Evolutionary conservation across 73 alveolate genomes (phyloP).

Genomic region (Breviolum minutum): DNA sequence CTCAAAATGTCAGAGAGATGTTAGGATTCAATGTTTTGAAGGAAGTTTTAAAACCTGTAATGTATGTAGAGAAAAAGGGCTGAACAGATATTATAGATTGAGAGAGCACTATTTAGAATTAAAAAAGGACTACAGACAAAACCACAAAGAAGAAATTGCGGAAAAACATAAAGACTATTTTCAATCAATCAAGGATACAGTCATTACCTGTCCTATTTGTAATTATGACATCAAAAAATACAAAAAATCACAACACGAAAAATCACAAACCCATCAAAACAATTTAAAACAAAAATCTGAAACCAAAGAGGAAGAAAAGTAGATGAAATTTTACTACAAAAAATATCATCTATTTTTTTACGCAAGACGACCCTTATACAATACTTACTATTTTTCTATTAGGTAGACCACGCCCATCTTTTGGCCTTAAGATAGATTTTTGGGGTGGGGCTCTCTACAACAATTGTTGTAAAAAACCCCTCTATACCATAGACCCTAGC

Average conservation of each 20-base stretch:
- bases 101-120: background rate
- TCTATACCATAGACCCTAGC: too few species aligned
- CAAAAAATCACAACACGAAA: background rate
- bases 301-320: too few species aligned
- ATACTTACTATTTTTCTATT: too few species aligned
- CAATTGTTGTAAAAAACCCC: too few species aligned
- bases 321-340: too few species aligned
- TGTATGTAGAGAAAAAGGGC: background rate
- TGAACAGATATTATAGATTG: background rate
- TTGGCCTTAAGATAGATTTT: too few species aligned
- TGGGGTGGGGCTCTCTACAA: too few species aligned
- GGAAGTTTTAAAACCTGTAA: background rate
- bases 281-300: background rate
- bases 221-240: slow-evolving; percentile 10
- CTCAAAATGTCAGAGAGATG: too few species aligned
- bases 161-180: background rate
- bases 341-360: too few species aligned
- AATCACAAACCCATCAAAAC: background rate
- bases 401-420: too few species aligned
- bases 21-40: too few species aligned
- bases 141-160: slow-evolving; percentile 16
- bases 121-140: background rate
- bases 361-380: too few species aligned
- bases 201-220: slow-evolving; percentile 29
- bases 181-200: background rate